phyloP scores from a whole-genome alignment of 495 filamentous ascomycete genomes.

The Aspergillus olivimuriae region DNA sequence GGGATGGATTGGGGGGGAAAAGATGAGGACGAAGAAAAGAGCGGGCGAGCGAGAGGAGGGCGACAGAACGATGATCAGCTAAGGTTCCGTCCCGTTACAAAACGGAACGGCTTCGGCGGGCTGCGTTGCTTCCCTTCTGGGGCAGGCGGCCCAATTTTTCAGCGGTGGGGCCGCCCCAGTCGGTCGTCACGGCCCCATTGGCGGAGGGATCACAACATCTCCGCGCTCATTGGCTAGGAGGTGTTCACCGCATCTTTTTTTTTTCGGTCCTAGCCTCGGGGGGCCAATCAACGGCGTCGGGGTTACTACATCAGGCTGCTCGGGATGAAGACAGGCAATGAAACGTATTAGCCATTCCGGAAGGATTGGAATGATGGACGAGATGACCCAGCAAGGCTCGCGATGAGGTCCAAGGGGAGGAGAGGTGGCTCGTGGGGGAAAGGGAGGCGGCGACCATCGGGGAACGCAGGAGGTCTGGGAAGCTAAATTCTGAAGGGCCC shows the following conservation, averaged over 20 bases:
- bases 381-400: not conserved
- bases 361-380: not conserved
- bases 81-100: conserved; percentile 11
- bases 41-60: conserved; percentile 2
- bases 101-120: conserved; percentile 11
- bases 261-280: not conserved
- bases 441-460: not conserved
- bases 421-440: not conserved
- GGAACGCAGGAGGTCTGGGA: too few species aligned
- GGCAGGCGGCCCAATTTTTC: conserved; percentile 28
- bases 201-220: conserved; percentile 11
- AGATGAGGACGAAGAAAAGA: conserved; percentile 10
- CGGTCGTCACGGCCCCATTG: conserved; percentile 24
- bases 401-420: not conserved
- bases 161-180: conserved; percentile 7
- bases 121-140: too few species aligned
- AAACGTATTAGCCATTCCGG: not conserved
- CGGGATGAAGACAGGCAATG: not conserved
- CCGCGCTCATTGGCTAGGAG: conserved; percentile 24
- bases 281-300: not conserved
- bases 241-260: conserved; percentile 37
- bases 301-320: not conserved
- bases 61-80: conserved; percentile 17
- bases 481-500: too few species aligned
- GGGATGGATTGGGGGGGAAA: conserved; percentile 26